Evolutionary conservation across 495 filamentous ascomycete genomes (phyloP).

Genomic region (Copromyces sp.): DNA sequence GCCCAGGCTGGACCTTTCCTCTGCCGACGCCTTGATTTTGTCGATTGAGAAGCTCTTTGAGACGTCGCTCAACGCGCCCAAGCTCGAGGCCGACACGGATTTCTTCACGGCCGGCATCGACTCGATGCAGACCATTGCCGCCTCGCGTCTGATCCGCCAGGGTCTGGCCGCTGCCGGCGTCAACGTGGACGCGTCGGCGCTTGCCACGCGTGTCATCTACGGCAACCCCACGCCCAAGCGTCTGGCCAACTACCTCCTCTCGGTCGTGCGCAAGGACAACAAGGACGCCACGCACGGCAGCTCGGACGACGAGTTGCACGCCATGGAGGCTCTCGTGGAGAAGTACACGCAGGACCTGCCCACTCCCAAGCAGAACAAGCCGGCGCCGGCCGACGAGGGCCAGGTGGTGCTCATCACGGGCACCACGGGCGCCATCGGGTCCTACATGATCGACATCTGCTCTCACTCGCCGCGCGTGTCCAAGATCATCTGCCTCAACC

Average conservation of each 20-base stretch:
- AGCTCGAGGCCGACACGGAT: conserved; percentile 28
- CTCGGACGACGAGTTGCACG: conserved; percentile 15
- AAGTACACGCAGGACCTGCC: conserved; percentile 31
- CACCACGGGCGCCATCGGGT: conserved; percentile 49
- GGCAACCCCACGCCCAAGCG: conserved; percentile 26
- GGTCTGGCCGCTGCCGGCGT: conserved; percentile 22
- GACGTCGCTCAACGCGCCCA: conserved; percentile 15
- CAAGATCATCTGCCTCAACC: conserved; percentile 48
- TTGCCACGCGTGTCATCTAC: conserved; percentile 31
- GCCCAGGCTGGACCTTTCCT: conserved; percentile 21
- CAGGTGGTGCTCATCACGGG: conserved; percentile 48
- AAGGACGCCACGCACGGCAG: conserved; percentile 8
- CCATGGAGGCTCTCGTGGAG: conserved; percentile 24
- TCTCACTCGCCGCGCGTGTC: conserved; percentile 26
- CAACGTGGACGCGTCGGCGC: conserved; percentile 16
- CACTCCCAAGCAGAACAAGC: conserved; percentile 14
- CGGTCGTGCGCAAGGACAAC: conserved; percentile 6
- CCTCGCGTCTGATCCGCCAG: conserved; percentile 25
- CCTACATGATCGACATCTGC: conserved; percentile 42
- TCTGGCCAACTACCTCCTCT: conserved; percentile 25
- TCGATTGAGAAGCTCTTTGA: conserved; percentile 30
- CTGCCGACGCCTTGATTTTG: conserved; percentile 17
- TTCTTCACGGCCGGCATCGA: conserved; percentile 40
- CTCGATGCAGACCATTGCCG: conserved; percentile 41
- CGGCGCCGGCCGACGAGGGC: conserved; percentile 20